Conservation (phyloP, 768 basidiomycete genomes). For the Neoboletus magnificus region DNA sequence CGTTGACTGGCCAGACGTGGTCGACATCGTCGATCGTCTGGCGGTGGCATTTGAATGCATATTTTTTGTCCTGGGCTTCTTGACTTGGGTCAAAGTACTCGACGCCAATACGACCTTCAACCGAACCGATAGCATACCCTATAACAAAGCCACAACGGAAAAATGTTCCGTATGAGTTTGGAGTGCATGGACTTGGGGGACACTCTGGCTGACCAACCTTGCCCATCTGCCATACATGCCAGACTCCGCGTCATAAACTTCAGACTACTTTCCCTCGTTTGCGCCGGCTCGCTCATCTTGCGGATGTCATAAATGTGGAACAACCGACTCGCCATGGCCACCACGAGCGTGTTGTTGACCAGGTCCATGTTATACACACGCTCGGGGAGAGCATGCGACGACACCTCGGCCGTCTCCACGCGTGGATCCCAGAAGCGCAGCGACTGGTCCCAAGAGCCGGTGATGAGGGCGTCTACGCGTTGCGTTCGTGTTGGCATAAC, state of each 20-base stretch:
- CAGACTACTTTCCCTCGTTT: constrained; percentile 86
- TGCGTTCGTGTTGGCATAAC: not conserved
- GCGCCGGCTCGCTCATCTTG: constrained; percentile 69
- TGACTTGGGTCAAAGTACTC: constrained; percentile 91
- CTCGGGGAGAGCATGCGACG: constrained; percentile 66
- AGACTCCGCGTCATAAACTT: constrained; percentile 93
- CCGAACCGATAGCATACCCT: constrained; percentile 93
- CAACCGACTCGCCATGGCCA: constrained; percentile 88
- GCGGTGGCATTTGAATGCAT: constrained; percentile 96
- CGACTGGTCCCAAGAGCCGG: constrained; percentile 91
- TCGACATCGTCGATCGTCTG: constrained; percentile 88
- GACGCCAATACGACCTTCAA: constrained; percentile 94
- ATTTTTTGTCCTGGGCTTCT: constrained; percentile 67
- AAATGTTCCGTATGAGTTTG: not conserved
- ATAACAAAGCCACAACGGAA: not conserved
- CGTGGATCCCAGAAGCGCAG: constrained; percentile 87
- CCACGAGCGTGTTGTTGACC: constrained; percentile 75
- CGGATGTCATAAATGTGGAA: constrained; percentile 89
- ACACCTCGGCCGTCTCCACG: constrained; percentile 51
- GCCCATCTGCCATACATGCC: constrained; percentile 89
- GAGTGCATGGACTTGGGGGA: not conserved
- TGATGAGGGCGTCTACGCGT: constrained; percentile 62
- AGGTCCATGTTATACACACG: constrained; percentile 84
- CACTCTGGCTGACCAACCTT: constrained; percentile 50
- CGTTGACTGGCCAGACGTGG: constrained; percentile 95